Conservation (phyloP, 257 asterid species). For the Craterostigma plantagineum region DNA sequence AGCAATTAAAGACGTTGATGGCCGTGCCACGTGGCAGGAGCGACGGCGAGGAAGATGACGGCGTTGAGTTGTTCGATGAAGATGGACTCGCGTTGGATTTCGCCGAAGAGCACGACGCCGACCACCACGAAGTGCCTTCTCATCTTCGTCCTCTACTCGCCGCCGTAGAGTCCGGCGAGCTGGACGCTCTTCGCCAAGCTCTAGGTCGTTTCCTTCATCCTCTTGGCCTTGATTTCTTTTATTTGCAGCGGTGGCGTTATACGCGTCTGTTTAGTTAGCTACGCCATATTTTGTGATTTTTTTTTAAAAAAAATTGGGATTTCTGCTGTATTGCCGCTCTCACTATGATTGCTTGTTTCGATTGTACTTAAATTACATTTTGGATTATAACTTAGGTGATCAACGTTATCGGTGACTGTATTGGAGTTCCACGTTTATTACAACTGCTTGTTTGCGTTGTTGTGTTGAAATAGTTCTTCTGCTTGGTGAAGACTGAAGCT, state of each 20-base stretch:
- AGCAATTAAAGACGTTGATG: constrained; percentile 16
- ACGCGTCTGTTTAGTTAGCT: not conserved
- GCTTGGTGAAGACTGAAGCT: too few relatives aligned
- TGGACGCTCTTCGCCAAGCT: constrained; percentile 48
- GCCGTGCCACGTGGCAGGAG: constrained; percentile 66
- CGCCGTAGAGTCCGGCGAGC: constrained; percentile 61
- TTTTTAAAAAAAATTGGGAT: not conserved
- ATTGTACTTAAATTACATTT: too few relatives aligned
- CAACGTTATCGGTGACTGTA: too few relatives aligned
- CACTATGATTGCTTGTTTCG: too few relatives aligned
- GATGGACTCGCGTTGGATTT: constrained; percentile 22
- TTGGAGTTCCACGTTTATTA: too few relatives aligned
- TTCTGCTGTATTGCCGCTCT: too few relatives aligned
- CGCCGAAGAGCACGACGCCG: constrained; percentile 23
- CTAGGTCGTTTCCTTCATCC: constrained; percentile 33
- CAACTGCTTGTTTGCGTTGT: too few relatives aligned
- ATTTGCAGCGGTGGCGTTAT: not conserved
- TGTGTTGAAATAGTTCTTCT: too few relatives aligned
- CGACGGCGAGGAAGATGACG: constrained; percentile 54
- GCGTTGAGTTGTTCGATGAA: constrained; percentile 37
- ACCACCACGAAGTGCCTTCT: constrained; percentile 36
- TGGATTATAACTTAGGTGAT: too few relatives aligned
- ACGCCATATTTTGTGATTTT: too few relatives aligned
- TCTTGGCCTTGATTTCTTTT: too few relatives aligned
- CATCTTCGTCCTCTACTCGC: constrained; percentile 65